Base-by-base conservation (phyloP, 495 filamentous ascomycete genomes). In the Pseudevernia furfuracea region DNA sequence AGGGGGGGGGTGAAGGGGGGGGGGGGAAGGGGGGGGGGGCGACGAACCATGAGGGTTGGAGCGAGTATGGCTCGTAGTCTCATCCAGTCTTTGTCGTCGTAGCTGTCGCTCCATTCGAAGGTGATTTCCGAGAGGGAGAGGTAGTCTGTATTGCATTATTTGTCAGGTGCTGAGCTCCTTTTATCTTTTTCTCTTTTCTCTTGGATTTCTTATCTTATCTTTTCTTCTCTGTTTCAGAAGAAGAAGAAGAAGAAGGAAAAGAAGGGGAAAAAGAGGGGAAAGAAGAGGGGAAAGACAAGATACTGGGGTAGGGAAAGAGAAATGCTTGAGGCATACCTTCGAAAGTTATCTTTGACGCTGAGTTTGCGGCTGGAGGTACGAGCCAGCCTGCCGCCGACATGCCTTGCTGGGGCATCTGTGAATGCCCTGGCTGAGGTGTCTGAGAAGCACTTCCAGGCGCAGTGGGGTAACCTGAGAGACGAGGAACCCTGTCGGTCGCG, bases 21-120 rank as follows among this genome's bases (percentile, higher is more conserved):
- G n/a, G 37, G 1, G 11, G 21, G 28, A 3, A 14, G 14, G 34
- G 12, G 6, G 2, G 21, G 14, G 43, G 38, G 17, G 1, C 12
- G 43, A 36, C 61, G 17, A 28, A 85, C 83, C 64, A 77, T 77
- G 39, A 89, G 74, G 21, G 78, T 85, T 5, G 87, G 85, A 28
- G 87, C 87, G 46, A 89, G 84, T 74, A 85, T 87, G 62, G 81
- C 82, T 37, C 75, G 70, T 52, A 90, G 80, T 56, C 85, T 80
- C 14, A 79, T 74, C 84, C 86, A 89, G 78, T 89, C 84, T 58
- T 70, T 70, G 25, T 37, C 52, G 52, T 70, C 68, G 56, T 68
- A 70, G 52, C 66, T 70, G 21, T 70, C 66, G 23, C 39, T 38
- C 66, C 68, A 70, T 58, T 67, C 65, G 32, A 68, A 66, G 11